Percentiles rank a stretch among this genome's conserved stretches.
Conservation (phyloP, 345 rosid genomes). For the Ceriops zippeliana region DNA sequence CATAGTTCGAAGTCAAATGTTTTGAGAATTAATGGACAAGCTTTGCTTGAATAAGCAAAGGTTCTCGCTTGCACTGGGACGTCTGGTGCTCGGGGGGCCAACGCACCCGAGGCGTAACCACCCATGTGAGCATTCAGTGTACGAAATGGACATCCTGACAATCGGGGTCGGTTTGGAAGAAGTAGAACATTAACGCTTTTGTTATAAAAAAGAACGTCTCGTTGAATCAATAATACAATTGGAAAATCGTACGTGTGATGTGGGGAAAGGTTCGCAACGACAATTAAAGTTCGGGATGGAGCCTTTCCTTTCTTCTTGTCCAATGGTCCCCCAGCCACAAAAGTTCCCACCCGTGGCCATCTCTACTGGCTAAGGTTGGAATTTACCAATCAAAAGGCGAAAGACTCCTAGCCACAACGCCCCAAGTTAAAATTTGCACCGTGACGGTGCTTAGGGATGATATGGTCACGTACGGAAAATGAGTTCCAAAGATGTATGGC, state of each 20-base stretch:
- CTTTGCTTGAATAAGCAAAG: background rate
- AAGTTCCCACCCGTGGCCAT: background rate
- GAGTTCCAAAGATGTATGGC: background rate
- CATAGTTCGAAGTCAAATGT: background rate
- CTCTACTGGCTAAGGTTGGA: background rate
- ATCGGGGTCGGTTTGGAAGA: too few relatives aligned
- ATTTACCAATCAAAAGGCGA: background rate
- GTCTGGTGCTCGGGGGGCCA: background rate
- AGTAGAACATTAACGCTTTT: too few relatives aligned
- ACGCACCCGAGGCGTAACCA: background rate
- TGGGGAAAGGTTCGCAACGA: too few relatives aligned
- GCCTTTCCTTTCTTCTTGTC: background rate
- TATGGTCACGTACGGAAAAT: background rate
- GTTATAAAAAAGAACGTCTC: too few relatives aligned
- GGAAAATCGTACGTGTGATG: too few relatives aligned
- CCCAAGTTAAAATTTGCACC: too few relatives aligned
- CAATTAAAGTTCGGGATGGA: conserved; percentile 7
- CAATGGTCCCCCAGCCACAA: conserved; percentile 8
- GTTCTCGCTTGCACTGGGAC: background rate
- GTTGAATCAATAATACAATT: too few relatives aligned
- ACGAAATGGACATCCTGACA: background rate
- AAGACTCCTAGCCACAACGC: too few relatives aligned
- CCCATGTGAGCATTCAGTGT: background rate
- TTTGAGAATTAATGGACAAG: background rate
- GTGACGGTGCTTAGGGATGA: too few relatives aligned